Base-by-base conservation (phyloP, 768 basidiomycete species). In the Pleurotus giganteus region DNA sequence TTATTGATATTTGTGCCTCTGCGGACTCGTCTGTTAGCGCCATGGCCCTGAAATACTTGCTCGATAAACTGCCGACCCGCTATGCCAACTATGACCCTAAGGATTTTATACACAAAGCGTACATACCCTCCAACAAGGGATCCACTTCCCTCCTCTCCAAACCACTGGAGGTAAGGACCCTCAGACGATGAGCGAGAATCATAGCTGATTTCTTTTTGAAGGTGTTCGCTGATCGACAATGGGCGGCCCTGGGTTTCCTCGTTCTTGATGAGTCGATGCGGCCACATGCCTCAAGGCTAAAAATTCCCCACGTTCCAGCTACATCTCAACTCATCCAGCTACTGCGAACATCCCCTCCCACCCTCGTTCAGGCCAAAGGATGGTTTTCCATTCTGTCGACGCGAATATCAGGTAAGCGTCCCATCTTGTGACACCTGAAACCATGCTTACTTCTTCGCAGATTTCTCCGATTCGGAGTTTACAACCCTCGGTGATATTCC, bases 41-140 rank as follows among this genome's bases (percentile, higher is more conserved):
- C 4, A 68, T 72, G 8, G 93, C 94, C 0, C 73, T 98, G 53
- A 84, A 85, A 54, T 98, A 96, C 70, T 77, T 98, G 28, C 69
- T 95, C 42, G 86, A 91, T 47, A 88, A 95, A 61, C 75, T 86
- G 26, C 65, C 73, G 6, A 75, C 72, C 0, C 79, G 80, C 54
- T 95, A 90, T 63, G 63, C 69, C 1, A 71, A 81, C 36, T 89
- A 89, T 58, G 73, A 81, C 41, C 76, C 82, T n/a, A 65, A 71
- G 12, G 63, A 76, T 11, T 89, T 83, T 58, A 69, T 74, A 3
- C 71, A 84, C 23, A 64, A 89, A 7, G 73, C 88, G 0, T 99
- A 91, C 71, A 82, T 99, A 42, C 96, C 96, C 1, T 85, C 93
- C 2, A 61, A 82, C 2, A 73, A 79, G 15, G 73, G 77, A 4